phyloP scores from a whole-genome alignment of 2,329 filamentous ascomycete genomes.

The Sclerotinia glacialis region DNA sequence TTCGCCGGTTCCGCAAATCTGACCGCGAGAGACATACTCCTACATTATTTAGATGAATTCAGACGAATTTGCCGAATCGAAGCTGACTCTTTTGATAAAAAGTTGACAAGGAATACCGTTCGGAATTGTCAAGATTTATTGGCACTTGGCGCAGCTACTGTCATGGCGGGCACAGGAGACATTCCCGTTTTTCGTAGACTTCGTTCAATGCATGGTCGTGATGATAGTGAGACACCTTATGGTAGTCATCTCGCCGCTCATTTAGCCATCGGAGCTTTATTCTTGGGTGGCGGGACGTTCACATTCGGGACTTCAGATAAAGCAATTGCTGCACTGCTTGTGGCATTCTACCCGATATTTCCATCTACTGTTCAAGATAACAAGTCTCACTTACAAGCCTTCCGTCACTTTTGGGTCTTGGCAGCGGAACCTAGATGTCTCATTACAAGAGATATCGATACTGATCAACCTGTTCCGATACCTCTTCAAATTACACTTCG shows the following conservation, averaged over 20 bases:
- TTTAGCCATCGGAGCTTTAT: constrained; percentile 85
- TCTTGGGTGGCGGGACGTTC: constrained; percentile 87
- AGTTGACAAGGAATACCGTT: constrained; percentile 76
- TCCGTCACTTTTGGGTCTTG: constrained; percentile 95
- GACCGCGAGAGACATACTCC: constrained; percentile 73
- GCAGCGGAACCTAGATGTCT: constrained; percentile 88
- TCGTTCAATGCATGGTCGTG: constrained; percentile 81
- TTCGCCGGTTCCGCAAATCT: constrained; percentile 70
- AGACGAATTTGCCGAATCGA: constrained; percentile 69
- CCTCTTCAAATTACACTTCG: constrained; percentile 58
- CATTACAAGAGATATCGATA: constrained; percentile 82
- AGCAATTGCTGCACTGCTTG: constrained; percentile 79
- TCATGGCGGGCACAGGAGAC: constrained; percentile 96
- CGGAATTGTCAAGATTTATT: constrained; percentile 89
- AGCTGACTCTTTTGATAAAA: constrained; percentile 67
- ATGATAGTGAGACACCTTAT: constrained; percentile 81
- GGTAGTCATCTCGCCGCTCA: constrained; percentile 92
- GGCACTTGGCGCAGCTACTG: constrained; percentile 75
- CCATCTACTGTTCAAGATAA: constrained; percentile 90
- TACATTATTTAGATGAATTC: constrained; percentile 83
- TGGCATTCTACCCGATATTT: constrained; percentile 92
- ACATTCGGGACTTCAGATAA: constrained; percentile 88
- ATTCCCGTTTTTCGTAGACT: constrained; percentile 79
- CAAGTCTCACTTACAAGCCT: constrained; percentile 89
- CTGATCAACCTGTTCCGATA: constrained; percentile 72